Evolutionary conservation across 768 basidiomycete species (phyloP).

Genomic region (Kwoniella newhampshirensis): DNA sequence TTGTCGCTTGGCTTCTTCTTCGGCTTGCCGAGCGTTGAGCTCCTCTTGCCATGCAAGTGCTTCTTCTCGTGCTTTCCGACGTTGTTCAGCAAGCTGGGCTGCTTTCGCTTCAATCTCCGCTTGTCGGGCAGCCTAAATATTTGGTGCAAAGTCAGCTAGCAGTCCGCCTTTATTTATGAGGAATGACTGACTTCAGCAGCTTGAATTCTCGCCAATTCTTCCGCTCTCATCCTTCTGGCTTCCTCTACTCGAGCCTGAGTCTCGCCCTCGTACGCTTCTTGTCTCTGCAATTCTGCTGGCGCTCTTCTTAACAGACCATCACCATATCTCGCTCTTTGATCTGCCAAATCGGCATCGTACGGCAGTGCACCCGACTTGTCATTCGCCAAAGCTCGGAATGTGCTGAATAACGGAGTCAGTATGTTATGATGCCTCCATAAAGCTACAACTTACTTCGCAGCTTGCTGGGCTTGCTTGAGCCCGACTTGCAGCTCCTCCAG

Average conservation of each 20-base stretch:
- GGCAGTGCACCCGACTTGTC: conserved; percentile 70
- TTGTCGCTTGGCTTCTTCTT: conserved; percentile 64
- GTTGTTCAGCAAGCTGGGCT: conserved; percentile 75
- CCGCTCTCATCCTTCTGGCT: conserved; percentile 73
- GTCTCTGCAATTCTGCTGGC: conserved; percentile 73
- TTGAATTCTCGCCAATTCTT: conserved; percentile 71
- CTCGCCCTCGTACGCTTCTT: conserved; percentile 71
- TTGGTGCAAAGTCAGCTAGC: no score
- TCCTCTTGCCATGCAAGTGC: conserved; percentile 45
- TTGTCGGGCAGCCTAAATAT: conserved; percentile 33
- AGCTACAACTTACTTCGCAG: conserved; percentile 68
- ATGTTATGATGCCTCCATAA: not conserved
- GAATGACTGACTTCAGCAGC: conserved; percentile 45
- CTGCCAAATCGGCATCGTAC: conserved; percentile 81
- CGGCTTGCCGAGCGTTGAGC: conserved; percentile 49
- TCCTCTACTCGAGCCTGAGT: conserved; percentile 69
- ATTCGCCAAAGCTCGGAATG: conserved; percentile 78
- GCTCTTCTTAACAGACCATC: conserved; percentile 77
- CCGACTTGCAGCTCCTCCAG: conserved; percentile 75
- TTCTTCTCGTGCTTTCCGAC: conserved; percentile 59
- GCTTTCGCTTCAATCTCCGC: conserved; percentile 64
- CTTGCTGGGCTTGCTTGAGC: conserved; percentile 76
- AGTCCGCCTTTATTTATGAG: no score
- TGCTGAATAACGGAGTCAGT: conserved; percentile 55
- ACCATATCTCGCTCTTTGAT: conserved; percentile 85